phyloP scores from a whole-genome alignment of 805 yeast genomes.

The Wickerhamomyces silvicola region DNA sequence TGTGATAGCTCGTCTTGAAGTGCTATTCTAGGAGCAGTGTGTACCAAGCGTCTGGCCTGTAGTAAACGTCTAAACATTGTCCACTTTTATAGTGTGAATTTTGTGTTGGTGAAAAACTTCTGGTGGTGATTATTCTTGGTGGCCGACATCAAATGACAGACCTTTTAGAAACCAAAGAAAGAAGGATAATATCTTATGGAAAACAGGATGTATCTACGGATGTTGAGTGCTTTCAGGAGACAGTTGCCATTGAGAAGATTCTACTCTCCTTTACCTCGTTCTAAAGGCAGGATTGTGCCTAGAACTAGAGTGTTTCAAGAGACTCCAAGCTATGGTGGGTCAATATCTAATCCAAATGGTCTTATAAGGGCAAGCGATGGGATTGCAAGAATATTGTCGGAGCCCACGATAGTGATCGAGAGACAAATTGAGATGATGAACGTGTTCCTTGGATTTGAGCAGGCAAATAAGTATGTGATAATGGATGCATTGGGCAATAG shows the following conservation, averaged over 20 bases:
- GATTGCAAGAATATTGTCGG: slow-evolving; percentile 53
- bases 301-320: slow-evolving; percentile 1
- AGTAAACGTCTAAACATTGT: no score
- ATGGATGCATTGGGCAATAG: slow-evolving; percentile 68
- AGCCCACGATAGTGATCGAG: slow-evolving; percentile 84
- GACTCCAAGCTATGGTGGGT: slow-evolving; percentile 1
- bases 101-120: slow-evolving; percentile 1
- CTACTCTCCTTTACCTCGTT: slow-evolving; percentile 17
- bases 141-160: slow-evolving; percentile 3
- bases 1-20: slow-evolving; percentile 31
- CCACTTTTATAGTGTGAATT: no score
- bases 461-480: slow-evolving; percentile 73
- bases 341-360: slow-evolving; percentile 39
- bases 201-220: no score
- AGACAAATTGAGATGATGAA: slow-evolving; percentile 87
- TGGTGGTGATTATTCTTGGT: background rate
- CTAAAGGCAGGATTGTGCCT: slow-evolving; percentile 1
- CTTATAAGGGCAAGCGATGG: slow-evolving; percentile 52
- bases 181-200: no score
- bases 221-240: no score
- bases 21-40: slow-evolving; percentile 55
- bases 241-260: slow-evolving; percentile 3
- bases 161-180: no score
- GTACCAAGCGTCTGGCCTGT: slow-evolving; percentile 31
- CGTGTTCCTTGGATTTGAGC: slow-evolving; percentile 83